Conservation (phyloP, 1,284 basidiomycete species). For the Heliocybe sulcata region DNA sequence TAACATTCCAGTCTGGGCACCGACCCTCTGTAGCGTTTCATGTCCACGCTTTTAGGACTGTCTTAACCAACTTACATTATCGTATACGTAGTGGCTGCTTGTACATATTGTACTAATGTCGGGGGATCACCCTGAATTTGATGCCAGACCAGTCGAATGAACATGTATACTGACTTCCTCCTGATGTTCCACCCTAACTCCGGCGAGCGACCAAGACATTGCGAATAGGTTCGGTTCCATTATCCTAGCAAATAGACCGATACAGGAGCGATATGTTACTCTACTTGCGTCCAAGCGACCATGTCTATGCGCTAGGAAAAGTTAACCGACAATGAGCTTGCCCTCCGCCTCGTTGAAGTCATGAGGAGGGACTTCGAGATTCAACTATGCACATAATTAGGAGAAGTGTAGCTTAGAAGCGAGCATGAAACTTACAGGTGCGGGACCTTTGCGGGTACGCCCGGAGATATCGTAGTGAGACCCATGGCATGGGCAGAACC, state of each 20-base stretch:
- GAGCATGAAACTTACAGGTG: conserved; percentile 55
- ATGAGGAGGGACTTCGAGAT: conserved; percentile 89
- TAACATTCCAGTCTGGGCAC: no score
- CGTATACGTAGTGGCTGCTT: neutral
- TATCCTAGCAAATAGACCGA: neutral
- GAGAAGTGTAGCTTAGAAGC: conserved; percentile 3
- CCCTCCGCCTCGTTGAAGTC: conserved; percentile 83
- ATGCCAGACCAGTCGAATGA: no score
- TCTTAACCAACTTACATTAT: neutral
- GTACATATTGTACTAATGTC: neutral
- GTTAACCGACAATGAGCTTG: conserved; percentile 89
- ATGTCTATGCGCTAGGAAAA: neutral
- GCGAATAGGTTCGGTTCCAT: neutral
- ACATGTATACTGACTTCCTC: no score
- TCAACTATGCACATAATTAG: conserved; percentile 48
- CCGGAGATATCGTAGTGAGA: conserved; percentile 98
- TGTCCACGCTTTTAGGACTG: neutral
- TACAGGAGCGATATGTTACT: neutral
- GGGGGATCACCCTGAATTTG: neutral
- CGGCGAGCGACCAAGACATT: no score
- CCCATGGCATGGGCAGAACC: conserved; percentile 95
- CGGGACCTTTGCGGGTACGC: conserved; percentile 91
- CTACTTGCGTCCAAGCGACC: neutral
- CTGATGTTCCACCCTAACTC: no score
- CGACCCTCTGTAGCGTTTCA: neutral